phyloP scores from a whole-genome alignment of 1,284 basidiomycete species.

The Kwoniella shivajii region DNA sequence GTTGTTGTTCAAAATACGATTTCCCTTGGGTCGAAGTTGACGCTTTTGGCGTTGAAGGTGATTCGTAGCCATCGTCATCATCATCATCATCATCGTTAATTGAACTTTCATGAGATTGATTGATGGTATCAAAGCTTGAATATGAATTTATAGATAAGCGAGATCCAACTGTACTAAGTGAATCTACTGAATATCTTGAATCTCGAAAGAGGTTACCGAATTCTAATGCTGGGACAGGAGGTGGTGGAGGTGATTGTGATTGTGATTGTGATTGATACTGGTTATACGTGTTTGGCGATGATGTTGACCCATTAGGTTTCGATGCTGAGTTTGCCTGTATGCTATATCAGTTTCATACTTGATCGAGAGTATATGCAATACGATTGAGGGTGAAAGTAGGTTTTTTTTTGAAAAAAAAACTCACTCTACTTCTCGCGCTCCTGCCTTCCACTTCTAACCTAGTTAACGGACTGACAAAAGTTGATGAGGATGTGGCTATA shows the following conservation, averaged over 20 bases:
- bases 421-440: constrained; percentile 15
- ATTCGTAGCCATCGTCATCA: constrained; percentile 10
- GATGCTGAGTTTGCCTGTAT: constrained; percentile 8
- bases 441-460: constrained; percentile 18
- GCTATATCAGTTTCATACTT: background rate
- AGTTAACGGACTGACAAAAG: constrained; percentile 27
- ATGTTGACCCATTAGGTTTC: background rate
- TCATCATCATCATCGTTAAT: constrained; percentile 2
- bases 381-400: background rate
- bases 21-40: constrained; percentile 5
- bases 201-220: constrained; percentile 46
- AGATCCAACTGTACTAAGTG: constrained; percentile 18
- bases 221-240: constrained; percentile 43
- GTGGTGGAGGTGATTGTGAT: constrained; percentile 11
- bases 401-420: background rate
- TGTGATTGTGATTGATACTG: background rate
- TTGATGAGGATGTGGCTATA: constrained; percentile 15
- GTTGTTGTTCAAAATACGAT: constrained; percentile 4
- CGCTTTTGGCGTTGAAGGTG: constrained; percentile 36
- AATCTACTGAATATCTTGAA: constrained; percentile 44
- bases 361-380: background rate
- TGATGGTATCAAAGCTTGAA: constrained; percentile 1
- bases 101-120: background rate
- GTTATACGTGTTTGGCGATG: background rate
- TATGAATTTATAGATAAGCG: constrained; percentile 15